Evolutionary conservation across 129 eudicot genomes (phyloP).

Genomic region (Helianthus tuberosus): DNA sequence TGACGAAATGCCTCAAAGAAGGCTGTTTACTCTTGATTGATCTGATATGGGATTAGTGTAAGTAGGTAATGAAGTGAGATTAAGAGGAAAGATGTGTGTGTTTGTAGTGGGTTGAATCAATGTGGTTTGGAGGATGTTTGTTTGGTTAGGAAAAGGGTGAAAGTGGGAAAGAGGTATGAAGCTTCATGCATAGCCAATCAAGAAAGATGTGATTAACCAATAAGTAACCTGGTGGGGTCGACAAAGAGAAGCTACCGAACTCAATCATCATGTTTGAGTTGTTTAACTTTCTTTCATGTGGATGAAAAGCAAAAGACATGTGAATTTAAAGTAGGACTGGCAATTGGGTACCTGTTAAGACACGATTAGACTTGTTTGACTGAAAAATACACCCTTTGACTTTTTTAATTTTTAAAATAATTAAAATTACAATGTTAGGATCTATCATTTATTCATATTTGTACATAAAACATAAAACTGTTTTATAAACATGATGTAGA

Average conservation of each 20-base stretch:
- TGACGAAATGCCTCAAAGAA: constrained; percentile 4
- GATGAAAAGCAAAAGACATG: no score
- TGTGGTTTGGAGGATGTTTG: constrained; percentile 13
- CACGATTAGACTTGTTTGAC: no score
- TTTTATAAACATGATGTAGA: no score
- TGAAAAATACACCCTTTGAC: no score
- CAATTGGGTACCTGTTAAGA: no score
- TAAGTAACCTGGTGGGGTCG: neutral
- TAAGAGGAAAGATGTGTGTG: neutral
- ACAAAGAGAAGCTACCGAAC: neutral
- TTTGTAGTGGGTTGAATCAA: neutral
- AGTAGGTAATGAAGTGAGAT: no score
- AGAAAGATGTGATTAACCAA: constrained; percentile 25
- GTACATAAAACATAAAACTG: no score
- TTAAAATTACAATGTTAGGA: no score
- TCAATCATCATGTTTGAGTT: neutral
- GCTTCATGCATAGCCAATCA: constrained; percentile 21
- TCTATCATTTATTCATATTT: no score
- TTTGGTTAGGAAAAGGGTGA: neutral
- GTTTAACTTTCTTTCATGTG: no score
- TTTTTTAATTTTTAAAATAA: no score
- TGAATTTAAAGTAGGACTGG: no score
- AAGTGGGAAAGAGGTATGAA: constrained; percentile 30
- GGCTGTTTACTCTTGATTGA: neutral
- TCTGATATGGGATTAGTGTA: neutral